Conservation (phyloP, 1,139 yeast species). For the Taphrina betulina region DNA sequence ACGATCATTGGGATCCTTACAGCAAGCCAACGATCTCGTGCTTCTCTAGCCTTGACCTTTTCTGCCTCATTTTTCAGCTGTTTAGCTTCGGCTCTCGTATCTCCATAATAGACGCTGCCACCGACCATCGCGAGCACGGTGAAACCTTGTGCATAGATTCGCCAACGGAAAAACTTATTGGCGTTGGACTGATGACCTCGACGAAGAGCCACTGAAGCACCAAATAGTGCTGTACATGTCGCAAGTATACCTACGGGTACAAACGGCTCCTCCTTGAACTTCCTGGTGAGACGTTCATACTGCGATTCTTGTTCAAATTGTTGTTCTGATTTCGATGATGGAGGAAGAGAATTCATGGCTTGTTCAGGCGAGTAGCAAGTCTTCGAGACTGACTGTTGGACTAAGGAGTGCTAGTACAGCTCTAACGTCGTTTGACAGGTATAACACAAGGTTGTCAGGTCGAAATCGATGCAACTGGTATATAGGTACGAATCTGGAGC, state of each 20-base stretch:
- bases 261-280: conserved; percentile 30
- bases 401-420: too few relatives aligned
- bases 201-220: conserved; percentile 32
- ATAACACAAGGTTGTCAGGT: too few relatives aligned
- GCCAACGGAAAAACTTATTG: conserved; percentile 32
- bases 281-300: conserved; percentile 26
- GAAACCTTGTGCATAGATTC: conserved; percentile 35
- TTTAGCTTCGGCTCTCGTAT: conserved; percentile 15
- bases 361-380: too few relatives aligned
- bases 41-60: conserved; percentile 18
- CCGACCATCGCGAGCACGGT: conserved; percentile 32
- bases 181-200: conserved; percentile 24
- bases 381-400: too few relatives aligned
- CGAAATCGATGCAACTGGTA: too few relatives aligned
- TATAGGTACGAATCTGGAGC: too few relatives aligned
- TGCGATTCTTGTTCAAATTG: conserved; percentile 14
- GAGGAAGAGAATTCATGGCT: conserved; percentile 16
- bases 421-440: too few relatives aligned
- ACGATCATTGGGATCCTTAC: conserved; percentile 1
- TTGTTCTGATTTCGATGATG: conserved; percentile 13
- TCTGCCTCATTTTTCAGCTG: conserved; percentile 17
- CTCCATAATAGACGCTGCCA: conserved; percentile 35
- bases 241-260: conserved; percentile 33
- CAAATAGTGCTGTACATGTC: conserved; percentile 34
- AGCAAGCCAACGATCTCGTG: conserved; percentile 29